phyloP scores from a whole-genome alignment of 139 green algal species.

The Chlamydomonas asymmetrica region DNA sequence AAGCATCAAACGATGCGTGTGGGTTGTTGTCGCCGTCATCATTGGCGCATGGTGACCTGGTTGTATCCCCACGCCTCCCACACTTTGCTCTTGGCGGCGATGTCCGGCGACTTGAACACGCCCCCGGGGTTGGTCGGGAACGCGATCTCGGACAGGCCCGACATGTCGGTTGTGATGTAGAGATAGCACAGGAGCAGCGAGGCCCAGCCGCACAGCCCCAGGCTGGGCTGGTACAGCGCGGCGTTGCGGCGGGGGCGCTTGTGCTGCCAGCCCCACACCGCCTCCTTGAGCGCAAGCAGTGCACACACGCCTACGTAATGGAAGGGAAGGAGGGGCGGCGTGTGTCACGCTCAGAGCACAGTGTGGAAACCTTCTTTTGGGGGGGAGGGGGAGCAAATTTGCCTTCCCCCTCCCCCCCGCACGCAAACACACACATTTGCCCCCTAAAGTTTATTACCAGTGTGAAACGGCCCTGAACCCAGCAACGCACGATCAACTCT shows the following conservation, averaged over 20 bases:
- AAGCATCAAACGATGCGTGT: no score
- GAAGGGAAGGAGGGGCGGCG: background rate
- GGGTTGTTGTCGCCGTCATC: no score
- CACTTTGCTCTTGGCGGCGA: conserved; percentile 35
- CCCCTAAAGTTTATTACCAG: no score
- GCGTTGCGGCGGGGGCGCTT: background rate
- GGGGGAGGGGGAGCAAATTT: no score
- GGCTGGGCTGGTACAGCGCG: background rate
- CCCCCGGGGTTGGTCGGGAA: conserved; percentile 48
- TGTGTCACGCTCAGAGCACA: no score
- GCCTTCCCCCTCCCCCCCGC: no score
- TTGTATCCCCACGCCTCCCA: conserved; percentile 56
- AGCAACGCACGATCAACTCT: no score
- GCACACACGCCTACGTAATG: conserved; percentile 21
- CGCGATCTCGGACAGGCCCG: conserved; percentile 20
- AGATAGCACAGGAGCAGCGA: conserved; percentile 22
- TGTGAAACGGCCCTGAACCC: no score
- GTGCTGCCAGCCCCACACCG: conserved; percentile 15
- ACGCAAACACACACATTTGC: no score
- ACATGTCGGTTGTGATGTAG: conserved; percentile 52
- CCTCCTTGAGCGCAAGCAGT: conserved; percentile 21
- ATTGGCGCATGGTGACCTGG: conserved; percentile 31
- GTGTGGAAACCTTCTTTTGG: no score
- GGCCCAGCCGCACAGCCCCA: conserved; percentile 22
- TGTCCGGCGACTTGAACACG: conserved; percentile 45